Conservation (phyloP, 768 basidiomycete genomes). For the Xerocomellus dryophilus region DNA sequence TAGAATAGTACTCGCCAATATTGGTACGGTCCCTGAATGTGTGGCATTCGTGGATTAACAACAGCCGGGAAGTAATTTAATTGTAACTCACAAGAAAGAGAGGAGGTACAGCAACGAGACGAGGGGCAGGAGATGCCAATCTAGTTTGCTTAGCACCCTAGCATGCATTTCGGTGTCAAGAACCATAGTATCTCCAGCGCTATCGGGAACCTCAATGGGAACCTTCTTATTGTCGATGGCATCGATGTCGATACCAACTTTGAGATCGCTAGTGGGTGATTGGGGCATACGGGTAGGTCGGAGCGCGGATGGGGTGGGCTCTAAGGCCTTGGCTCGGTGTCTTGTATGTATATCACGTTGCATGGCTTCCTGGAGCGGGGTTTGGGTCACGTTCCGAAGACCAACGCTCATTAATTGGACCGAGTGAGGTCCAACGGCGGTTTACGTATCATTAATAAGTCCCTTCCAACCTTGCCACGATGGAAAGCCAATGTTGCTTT, state of each 20-base stretch:
- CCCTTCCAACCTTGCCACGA: not conserved
- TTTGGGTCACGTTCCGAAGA: not conserved
- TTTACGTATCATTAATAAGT: conserved; percentile 2
- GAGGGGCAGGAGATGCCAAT: conserved; percentile 20
- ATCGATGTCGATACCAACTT: conserved; percentile 1
- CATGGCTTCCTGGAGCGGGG: conserved; percentile 1
- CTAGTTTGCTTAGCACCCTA: conserved; percentile 17
- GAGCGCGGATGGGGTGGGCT: not conserved
- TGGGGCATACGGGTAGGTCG: conserved; percentile 4
- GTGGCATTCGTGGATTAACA: not conserved
- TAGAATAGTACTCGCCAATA: conserved; percentile 33
- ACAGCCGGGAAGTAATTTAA: not conserved
- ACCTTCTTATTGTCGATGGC: conserved; percentile 5
- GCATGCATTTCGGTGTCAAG: not conserved
- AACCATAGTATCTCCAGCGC: not conserved
- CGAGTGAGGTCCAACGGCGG: not conserved
- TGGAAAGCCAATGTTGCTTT: not conserved
- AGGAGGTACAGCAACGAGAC: conserved; percentile 17
- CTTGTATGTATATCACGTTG: not conserved
- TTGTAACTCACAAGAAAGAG: conserved; percentile 15
- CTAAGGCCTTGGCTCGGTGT: conserved; percentile 1
- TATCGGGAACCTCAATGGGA: not conserved
- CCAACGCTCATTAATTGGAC: not conserved
- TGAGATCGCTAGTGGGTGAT: not conserved
- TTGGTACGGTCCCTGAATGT: conserved; percentile 42